Evolutionary conservation across 2,329 filamentous ascomycete species (phyloP).

Genomic region (Penicillium vulpinum): DNA sequence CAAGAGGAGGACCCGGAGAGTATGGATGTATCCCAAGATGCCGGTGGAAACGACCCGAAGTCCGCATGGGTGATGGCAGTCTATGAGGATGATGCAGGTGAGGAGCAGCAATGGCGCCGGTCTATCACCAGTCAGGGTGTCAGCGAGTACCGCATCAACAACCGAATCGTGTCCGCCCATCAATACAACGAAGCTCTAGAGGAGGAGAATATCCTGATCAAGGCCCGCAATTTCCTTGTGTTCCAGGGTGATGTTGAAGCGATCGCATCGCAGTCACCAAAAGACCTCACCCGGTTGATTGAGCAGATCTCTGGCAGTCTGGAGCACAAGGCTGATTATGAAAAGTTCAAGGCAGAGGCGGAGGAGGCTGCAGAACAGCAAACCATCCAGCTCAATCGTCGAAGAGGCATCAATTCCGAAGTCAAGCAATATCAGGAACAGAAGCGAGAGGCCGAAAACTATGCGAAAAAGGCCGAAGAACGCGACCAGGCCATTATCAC

Average conservation of each 20-base stretch:
- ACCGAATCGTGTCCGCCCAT: conserved; percentile 79
- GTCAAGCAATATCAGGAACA: conserved; percentile 98
- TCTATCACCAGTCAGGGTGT: conserved; percentile 83
- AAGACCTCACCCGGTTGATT: conserved; percentile 87
- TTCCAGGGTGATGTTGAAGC: conserved; percentile 98
- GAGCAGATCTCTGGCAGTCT: conserved; percentile 97
- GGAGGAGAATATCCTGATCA: conserved; percentile 94
- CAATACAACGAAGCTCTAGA: conserved; percentile 94
- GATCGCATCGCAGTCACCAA: conserved; percentile 91
- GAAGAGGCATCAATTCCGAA: conserved; percentile 93
- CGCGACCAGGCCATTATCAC: conserved; percentile 88
- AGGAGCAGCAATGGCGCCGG: conserved; percentile 94
- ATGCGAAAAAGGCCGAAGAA: conserved; percentile 85
- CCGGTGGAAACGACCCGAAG: conserved; percentile 73
- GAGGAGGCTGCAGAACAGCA: conserved; percentile 88
- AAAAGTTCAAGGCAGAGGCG: conserved; percentile 79
- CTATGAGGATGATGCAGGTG: conserved; percentile 94
- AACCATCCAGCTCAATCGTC: conserved; percentile 80
- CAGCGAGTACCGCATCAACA: conserved; percentile 97
- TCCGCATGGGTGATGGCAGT: conserved; percentile 99
- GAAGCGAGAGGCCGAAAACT: conserved; percentile 92
- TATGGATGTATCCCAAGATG: conserved; percentile 61
- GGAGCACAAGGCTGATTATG: conserved; percentile 93
- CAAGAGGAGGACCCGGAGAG: conserved; percentile 59
- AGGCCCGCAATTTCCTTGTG: conserved; percentile 94